Evolutionary conservation across 2,329 filamentous ascomycete species (phyloP), one percentile per base, ranked within the genome.

Genomic region (Sporothrix dimorphospora): DNA sequence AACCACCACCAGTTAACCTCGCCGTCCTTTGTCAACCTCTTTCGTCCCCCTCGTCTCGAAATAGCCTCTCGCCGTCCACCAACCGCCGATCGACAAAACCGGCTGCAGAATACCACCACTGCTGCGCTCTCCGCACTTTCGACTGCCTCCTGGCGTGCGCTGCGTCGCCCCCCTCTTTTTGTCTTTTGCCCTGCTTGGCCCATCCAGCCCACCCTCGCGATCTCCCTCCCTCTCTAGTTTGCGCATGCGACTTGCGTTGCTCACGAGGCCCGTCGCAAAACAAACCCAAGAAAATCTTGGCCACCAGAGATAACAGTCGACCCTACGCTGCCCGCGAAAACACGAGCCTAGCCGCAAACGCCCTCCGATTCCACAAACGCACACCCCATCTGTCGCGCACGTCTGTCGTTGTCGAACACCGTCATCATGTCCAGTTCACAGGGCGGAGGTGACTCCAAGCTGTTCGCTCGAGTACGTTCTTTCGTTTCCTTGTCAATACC

Each of bases 381-480:
- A 24, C 57, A 34, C 34, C 42, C 53, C 53, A 59, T 24, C n/a
- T 3, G 55, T 40, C 57, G 30, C 57, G 30, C 59, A 19, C 38
- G 14, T 45, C 59, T 7, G 21, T 65, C 59, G 59, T 65, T 27
- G 59, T 45, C 45, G 45, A 53, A 24, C 30, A 40, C 40, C 66
- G 66, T 59, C 72, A 42, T 78, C 79, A 89, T 89, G 87, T 85
- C 87, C 78, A 83, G 80, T 79, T 82, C 85, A 74, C 84, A 85
- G 75, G 83, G 90, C 82, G 93, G 93, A 84, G 94, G 96, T 83
- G 96, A 98, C 90, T 97, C 96, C 85, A 98, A 98, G 89, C 91
- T 99, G 85, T 99, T 99, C 86, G 95, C 96, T 82, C 91, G 96
- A 86, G 96, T 99, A 89, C 86, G 73, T 74, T 71, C 42, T 7